Conservation (phyloP, 2,329 filamentous ascomycete genomes). For the Pseudogymnoascus sp. region DNA sequence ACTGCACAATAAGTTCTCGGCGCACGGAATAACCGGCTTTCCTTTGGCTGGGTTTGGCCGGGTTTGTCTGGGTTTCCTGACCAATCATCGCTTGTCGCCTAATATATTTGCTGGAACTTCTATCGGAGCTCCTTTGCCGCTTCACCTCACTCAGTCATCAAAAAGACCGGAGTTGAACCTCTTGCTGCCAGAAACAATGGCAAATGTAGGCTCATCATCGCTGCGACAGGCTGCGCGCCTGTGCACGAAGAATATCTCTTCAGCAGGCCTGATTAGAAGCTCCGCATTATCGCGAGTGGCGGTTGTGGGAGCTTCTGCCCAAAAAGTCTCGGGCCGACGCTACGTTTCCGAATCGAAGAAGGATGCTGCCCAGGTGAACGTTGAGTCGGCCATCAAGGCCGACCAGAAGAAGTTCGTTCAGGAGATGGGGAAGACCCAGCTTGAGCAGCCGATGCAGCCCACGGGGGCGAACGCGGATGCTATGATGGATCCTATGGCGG, state of each 20-base stretch:
- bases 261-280: conserved; percentile 22
- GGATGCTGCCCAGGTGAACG: conserved; percentile 70
- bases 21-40: conserved; percentile 1
- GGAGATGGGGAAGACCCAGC: conserved; percentile 28
- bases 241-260: conserved; percentile 22
- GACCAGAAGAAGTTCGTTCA: conserved; percentile 77
- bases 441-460: conserved; percentile 22
- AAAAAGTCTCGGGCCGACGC: conserved; percentile 40
- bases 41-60: neutral
- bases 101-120: conserved; percentile 7
- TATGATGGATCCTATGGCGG: conserved; percentile 75
- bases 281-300: conserved; percentile 19
- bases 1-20: neutral
- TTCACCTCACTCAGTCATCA: neutral
- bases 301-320: conserved; percentile 17
- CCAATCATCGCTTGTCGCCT: conserved; percentile 10
- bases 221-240: conserved; percentile 29
- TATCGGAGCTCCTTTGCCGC: conserved; percentile 11
- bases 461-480: conserved; percentile 37
- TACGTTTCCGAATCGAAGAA: conserved; percentile 83
- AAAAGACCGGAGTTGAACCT: conserved; percentile 3
- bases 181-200: conserved; percentile 20
- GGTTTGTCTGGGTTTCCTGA: neutral
- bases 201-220: conserved; percentile 25
- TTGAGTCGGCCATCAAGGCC: conserved; percentile 77